Conservation (phyloP, 164 flowering plant genomes). For the Tetracentron sinense region DNA sequence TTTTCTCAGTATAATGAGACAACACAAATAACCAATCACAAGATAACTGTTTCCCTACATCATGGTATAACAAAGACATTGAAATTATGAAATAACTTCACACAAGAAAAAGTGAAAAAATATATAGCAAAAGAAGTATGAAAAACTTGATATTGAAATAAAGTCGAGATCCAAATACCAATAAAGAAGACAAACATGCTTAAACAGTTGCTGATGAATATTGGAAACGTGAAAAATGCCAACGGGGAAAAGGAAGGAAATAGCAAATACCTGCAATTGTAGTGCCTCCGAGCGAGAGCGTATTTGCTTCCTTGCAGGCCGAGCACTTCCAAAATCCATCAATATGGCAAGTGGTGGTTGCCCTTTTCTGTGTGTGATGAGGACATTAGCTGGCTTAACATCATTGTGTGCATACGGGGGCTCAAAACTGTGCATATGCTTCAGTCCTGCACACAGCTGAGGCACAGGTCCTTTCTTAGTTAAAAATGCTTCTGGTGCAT, state of each 20-base stretch:
- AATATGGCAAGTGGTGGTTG: conserved; percentile 79
- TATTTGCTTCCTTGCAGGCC: conserved; percentile 82
- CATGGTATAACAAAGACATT: no score
- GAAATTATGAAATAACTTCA: not conserved
- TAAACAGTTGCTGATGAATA: not conserved
- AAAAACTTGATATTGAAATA: not conserved
- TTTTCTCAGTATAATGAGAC: not conserved
- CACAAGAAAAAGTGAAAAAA: not conserved
- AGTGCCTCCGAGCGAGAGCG: conserved; percentile 86
- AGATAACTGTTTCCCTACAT: no score
- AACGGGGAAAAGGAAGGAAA: conserved; percentile 4
- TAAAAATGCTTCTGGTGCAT: not conserved
- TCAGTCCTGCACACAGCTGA: conserved; percentile 97
- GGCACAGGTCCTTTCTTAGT: conserved; percentile 8
- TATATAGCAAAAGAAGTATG: not conserved
- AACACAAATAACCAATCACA: no score
- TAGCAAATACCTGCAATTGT: conserved; percentile 76
- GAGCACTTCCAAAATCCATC: conserved; percentile 98
- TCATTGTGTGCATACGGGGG: conserved; percentile 99
- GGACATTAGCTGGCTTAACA: conserved; percentile 95
- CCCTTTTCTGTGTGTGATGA: conserved; percentile 79
- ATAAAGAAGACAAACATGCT: not conserved
- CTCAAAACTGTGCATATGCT: conserved; percentile 88
- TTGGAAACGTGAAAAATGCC: not conserved
- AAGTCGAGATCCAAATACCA: not conserved